Evolutionary conservation across 1,284 basidiomycete genomes (phyloP).

Genomic region (Meira nashicola): DNA sequence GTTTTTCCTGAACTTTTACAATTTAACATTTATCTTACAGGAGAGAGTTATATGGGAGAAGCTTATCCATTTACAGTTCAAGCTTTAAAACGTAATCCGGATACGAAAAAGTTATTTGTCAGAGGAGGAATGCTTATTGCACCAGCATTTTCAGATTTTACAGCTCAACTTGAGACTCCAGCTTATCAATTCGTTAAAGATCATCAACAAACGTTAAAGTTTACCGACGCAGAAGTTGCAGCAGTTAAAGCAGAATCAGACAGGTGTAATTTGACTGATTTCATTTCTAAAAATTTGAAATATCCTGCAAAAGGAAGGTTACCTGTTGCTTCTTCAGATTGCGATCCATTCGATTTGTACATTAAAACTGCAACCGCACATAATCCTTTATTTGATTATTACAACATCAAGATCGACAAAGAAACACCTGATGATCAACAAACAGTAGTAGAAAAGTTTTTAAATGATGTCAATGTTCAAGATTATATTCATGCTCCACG

Average conservation of each 20-base stretch:
- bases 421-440: too few relatives aligned
- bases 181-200: neutral
- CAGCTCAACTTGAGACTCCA: neutral
- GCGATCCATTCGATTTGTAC: too few relatives aligned
- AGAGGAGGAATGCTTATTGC: neutral
- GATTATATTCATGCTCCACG: neutral
- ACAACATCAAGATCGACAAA: too few relatives aligned
- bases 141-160: neutral
- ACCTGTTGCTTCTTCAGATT: too few relatives aligned
- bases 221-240: neutral
- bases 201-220: neutral
- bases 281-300: neutral
- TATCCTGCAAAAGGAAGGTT: neutral
- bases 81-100: too few relatives aligned
- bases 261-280: neutral
- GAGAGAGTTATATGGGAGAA: neutral
- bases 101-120: slow-evolving; percentile 25
- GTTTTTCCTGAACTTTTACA: neutral
- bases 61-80: neutral
- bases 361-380: too few relatives aligned
- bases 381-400: too few relatives aligned
- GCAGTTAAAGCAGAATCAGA: neutral
- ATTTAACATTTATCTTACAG: neutral
- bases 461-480: neutral
- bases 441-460: neutral